phyloP scores from a whole-genome alignment of 306 rosid genomes.

The Abrus precatorius region DNA sequence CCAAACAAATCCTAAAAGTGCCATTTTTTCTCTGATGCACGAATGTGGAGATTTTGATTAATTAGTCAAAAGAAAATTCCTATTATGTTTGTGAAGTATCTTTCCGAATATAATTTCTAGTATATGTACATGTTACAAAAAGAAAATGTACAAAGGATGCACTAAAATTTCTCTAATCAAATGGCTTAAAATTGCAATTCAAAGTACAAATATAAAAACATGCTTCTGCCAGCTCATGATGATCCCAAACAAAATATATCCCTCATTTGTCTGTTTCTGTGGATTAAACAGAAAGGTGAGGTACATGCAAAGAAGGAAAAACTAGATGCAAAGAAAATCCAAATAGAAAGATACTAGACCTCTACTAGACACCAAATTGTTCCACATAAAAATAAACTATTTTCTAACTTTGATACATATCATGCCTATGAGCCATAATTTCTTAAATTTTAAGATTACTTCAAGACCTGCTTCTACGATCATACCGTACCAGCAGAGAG shows the following conservation, averaged over 20 bases:
- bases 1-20: too few species aligned
- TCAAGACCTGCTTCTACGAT: conserved; percentile 3
- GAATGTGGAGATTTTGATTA: not conserved
- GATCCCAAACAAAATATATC: not conserved
- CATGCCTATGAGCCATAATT: conserved; percentile 34
- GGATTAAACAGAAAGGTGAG: not conserved
- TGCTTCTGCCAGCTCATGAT: not conserved
- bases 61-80: not conserved
- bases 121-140: too few species aligned
- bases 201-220: not conserved
- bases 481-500: conserved; percentile 7
- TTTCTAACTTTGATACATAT: conserved; percentile 20
- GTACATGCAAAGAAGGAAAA: too few species aligned
- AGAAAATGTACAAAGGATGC: too few species aligned
- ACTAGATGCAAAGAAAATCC: too few species aligned
- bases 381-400: conserved; percentile 10
- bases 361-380: conserved; percentile 35
- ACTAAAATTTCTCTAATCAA: not conserved
- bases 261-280: not conserved
- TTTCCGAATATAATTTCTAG: not conserved
- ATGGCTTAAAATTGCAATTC: not conserved
- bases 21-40: too few species aligned
- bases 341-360: conserved; percentile 11
- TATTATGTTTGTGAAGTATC: not conserved
- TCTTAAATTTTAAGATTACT: conserved; percentile 36